Conservation (phyloP, 345 rosid species). For the Populus davidiana region DNA sequence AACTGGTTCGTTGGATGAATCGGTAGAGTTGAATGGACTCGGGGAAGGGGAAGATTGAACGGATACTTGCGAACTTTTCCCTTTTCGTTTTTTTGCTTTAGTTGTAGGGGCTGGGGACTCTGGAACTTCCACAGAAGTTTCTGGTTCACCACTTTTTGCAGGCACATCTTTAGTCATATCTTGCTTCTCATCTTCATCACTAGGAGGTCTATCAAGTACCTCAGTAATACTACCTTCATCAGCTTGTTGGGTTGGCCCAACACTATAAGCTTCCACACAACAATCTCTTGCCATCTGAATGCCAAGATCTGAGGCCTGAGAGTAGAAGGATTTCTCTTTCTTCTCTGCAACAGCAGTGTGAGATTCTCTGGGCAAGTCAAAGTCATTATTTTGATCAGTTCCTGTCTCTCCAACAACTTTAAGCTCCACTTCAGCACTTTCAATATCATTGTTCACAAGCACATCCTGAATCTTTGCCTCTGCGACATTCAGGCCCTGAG, state of each 20-base stretch:
- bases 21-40: slow-evolving; percentile 25
- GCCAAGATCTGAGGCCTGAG: slow-evolving; percentile 31
- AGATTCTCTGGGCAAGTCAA: slow-evolving; percentile 19
- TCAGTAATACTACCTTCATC: slow-evolving; percentile 27
- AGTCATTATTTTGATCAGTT: background rate
- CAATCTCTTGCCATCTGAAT: slow-evolving; percentile 43
- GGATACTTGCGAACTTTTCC: slow-evolving; percentile 20
- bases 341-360: slow-evolving; percentile 13
- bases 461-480: slow-evolving; percentile 20
- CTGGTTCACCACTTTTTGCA: slow-evolving; percentile 12
- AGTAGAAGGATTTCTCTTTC: slow-evolving; percentile 24
- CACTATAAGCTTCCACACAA: slow-evolving; percentile 31
- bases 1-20: slow-evolving; percentile 24
- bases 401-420: slow-evolving; percentile 24
- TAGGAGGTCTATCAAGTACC: slow-evolving; percentile 30
- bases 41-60: slow-evolving; percentile 17
- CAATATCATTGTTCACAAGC: slow-evolving; percentile 12
- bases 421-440: slow-evolving; percentile 20
- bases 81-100: slow-evolving; percentile 23
- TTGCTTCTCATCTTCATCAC: slow-evolving; percentile 14
- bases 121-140: slow-evolving; percentile 3
- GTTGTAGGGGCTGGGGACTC: slow-evolving; percentile 13
- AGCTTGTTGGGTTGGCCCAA: slow-evolving; percentile 34
- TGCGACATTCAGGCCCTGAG: slow-evolving; percentile 28
- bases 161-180: slow-evolving; percentile 6